phyloP scores from a whole-genome alignment of 352 stramenopile genomes.

The Phytopythium helicoides region DNA sequence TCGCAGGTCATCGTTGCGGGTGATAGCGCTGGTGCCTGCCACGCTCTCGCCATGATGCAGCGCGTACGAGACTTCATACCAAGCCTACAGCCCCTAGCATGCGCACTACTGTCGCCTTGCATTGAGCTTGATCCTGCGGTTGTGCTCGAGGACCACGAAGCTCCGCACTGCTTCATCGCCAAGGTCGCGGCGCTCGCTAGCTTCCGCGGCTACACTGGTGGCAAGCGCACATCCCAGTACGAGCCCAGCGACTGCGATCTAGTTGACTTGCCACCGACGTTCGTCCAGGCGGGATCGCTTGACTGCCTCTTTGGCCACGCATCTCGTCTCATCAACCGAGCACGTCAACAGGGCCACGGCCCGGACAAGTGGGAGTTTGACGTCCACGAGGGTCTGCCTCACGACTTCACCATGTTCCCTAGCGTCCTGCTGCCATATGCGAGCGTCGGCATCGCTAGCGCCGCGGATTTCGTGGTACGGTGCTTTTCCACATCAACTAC shows the following conservation, averaged over 20 bases:
- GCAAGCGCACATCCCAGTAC: background rate
- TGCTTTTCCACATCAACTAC: constrained; percentile 1
- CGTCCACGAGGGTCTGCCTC: constrained; percentile 23
- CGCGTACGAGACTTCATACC: background rate
- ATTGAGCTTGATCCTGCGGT: constrained; percentile 7
- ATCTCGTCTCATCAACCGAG: constrained; percentile 21
- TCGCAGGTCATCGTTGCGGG: constrained; percentile 24
- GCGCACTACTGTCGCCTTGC: constrained; percentile 13
- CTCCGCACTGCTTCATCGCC: constrained; percentile 20
- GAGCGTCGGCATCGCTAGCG: constrained; percentile 13
- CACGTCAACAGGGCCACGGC: constrained; percentile 4
- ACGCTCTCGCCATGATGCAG: constrained; percentile 17
- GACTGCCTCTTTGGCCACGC: constrained; percentile 30
- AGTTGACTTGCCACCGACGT: constrained; percentile 23
- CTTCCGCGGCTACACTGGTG: constrained; percentile 5
- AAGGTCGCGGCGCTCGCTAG: background rate
- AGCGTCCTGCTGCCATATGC: constrained; percentile 24
- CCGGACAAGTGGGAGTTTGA: constrained; percentile 27
- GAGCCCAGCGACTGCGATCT: constrained; percentile 23
- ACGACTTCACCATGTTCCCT: constrained; percentile 32
- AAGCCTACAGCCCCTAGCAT: constrained; percentile 11
- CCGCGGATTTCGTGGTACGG: constrained; percentile 19
- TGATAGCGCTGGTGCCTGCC: constrained; percentile 22
- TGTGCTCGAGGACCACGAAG: background rate
- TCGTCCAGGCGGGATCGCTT: constrained; percentile 29